Percentiles rank a stretch among this genome's conserved stretches.
Conservation (phyloP, 176 grass and related monocot genomes). For the Calamus simplicifolius region DNA sequence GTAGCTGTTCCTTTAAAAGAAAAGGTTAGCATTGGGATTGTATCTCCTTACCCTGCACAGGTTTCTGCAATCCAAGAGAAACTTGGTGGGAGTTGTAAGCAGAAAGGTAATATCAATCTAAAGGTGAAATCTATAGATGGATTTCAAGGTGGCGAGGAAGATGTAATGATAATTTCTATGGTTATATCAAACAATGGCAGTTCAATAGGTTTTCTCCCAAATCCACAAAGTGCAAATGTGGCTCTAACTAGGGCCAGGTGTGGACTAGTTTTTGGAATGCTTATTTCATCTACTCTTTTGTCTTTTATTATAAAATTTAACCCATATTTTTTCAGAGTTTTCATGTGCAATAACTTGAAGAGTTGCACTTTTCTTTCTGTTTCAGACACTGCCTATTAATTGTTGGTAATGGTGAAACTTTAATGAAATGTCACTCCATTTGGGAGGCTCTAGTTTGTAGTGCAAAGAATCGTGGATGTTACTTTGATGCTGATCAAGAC, state of each 20-base stretch:
- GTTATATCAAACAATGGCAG: constrained; percentile 51
- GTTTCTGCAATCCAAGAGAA: constrained; percentile 41
- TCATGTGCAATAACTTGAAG: no score
- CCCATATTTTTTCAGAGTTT: no score
- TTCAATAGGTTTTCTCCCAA: constrained; percentile 53
- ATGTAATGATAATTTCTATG: constrained; percentile 71
- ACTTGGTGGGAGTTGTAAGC: constrained; percentile 41
- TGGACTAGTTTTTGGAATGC: background rate
- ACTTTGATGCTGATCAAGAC: constrained; percentile 40
- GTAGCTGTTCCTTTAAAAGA: constrained; percentile 22
- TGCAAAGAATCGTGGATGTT: constrained; percentile 32
- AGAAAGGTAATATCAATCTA: constrained; percentile 37
- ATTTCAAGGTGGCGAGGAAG: constrained; percentile 81
- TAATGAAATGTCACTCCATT: constrained; percentile 38
- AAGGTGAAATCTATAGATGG: constrained; percentile 70
- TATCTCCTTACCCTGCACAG: constrained; percentile 70
- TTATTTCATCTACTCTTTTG: no score
- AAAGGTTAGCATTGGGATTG: constrained; percentile 43
- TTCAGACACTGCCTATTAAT: constrained; percentile 89
- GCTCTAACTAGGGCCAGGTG: constrained; percentile 86
- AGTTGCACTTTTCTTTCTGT: background rate
- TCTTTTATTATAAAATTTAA: no score
- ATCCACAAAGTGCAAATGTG: constrained; percentile 70
- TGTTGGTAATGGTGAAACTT: constrained; percentile 50
- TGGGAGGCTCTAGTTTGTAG: constrained; percentile 52